Evolutionary conservation across 2,329 filamentous ascomycete species (phyloP), one percentile per base, ranked within the genome.

Genomic region (Aspergillus awamori): DNA sequence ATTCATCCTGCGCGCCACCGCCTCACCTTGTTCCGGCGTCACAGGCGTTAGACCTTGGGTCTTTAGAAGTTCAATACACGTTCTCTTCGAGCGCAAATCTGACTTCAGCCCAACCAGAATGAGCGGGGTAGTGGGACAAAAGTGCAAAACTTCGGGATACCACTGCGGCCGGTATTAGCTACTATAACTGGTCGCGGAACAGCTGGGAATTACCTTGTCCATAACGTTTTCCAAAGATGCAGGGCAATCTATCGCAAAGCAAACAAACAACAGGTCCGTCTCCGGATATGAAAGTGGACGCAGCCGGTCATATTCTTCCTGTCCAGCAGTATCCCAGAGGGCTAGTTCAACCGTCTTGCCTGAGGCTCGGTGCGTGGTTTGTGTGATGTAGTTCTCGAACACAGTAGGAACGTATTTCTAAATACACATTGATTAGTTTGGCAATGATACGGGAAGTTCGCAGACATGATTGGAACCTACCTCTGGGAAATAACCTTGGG

Each of bases 351-450:
- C 93, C 60, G 90, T 93, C 84, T 97, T 98, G 74, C 94, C 93
- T 11, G 90, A 91, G 48, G 88, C 87, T 66, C 88, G 87, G 80
- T 99, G 95, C 62, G 89, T 90, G 60, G 94, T 96, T 78, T 97
- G 94, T 58, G 95, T 97, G 81, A 99, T 98, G 86, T 99, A 99
- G 83, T 99, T 99, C 76, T 99, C 95, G 77, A 99, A 99, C 56
- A 99, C 95, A 2, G 95, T 99, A 4, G 95, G 95, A 43, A 99
- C 95, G 73, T 99, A 99, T 98, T 97, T 98, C 95, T 99, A 72
- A 47, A 53, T 24, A 22, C 17, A 3, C 20, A 15, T 20, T 51
- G 47, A 41, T 65, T 41, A 65, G 63, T 43, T 33, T 36, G 13
- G 13, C 43, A 7, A n/a, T 4, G 41, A 45, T 36, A 36, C 53